phyloP scores from a whole-genome alignment of 371 early-diverging fungal genomes.

The Mucor saturninus region DNA sequence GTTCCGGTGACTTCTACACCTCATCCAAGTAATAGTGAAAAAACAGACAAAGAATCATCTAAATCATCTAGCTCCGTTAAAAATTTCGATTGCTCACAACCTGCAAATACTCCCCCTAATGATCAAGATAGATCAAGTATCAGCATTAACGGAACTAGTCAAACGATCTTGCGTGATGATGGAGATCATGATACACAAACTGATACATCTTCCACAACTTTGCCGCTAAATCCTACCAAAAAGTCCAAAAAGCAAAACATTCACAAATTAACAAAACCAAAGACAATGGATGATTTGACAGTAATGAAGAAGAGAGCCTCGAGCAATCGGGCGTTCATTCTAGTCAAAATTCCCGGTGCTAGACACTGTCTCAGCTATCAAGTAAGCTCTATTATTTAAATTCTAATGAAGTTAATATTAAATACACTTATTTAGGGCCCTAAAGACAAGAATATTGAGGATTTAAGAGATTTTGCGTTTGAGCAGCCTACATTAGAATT shows the following conservation, averaged over 20 bases:
- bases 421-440: conserved; percentile 43
- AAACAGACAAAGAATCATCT: neutral
- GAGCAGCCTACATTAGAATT: conserved; percentile 73
- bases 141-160: neutral
- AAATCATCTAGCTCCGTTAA: neutral
- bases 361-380: conserved; percentile 72
- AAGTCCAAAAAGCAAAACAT: conserved; percentile 11
- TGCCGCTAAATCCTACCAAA: conserved; percentile 1
- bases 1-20: neutral
- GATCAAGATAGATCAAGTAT: neutral
- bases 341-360: conserved; percentile 73
- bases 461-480: conserved; percentile 71
- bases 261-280: conserved; percentile 14
- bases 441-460: conserved; percentile 74
- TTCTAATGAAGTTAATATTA: neutral
- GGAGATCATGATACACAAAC: neutral
- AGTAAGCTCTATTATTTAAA: conserved; percentile 34
- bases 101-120: neutral
- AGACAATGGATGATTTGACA: conserved; percentile 33
- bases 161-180: conserved; percentile 5
- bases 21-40: conserved; percentile 2
- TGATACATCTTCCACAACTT: conserved; percentile 8
- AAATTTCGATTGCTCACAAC: neutral
- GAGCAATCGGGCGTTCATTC: conserved; percentile 68
- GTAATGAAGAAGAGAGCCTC: conserved; percentile 74